Evolutionary conservation across 225 moss, liverwort and hornwort species (phyloP), one percentile per base, ranked within the genome.

Genomic region (Thuidium tamariscinum): DNA sequence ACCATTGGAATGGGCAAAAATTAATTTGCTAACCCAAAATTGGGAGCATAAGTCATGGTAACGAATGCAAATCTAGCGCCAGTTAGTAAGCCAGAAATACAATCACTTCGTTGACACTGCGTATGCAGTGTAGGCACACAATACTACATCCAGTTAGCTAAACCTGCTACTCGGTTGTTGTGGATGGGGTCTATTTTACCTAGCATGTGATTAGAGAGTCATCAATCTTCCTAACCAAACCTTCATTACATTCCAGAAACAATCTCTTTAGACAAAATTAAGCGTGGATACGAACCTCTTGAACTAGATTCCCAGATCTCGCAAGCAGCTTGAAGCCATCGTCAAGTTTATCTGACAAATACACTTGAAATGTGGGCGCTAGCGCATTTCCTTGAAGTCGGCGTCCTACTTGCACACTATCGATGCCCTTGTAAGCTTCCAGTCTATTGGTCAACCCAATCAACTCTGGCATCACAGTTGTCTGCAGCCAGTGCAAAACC

Each of bases 281-380:
- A 86, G 37, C 48, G 52, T 4, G 23, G 49, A 79, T 54, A 62
- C 83, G 46, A 82, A 85, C 87, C 89, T 89, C 91, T 80, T 91
- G 89, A 82, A 89, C 87, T 42, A 90, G 86, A 82, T 95, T 95
- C 36, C 96, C 92, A 63, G 94, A 92, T 90, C 96, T 91, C 34
- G 95, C 96, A 80, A 96, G 92, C 55, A 96, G 92, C 86, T 96
- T 96, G 86, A 87, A 96, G 68, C 96, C 96, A 81, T 93, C 90
- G 26, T 91, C 91, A 27, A 96, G 91, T 32, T 91, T 89, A 60
- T 87, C 95, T 36, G 96, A 94, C 67, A 96, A 88, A 82, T 95
- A 96, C 36, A 96, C 95, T 90, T 96, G 96, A 55, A 96, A 96
- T 42, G 93, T 86, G 59, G 95, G 95, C 26, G 96, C 96, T 79